Conservation (phyloP, 805 yeast genomes). For the Candida khao-thaluensis region DNA sequence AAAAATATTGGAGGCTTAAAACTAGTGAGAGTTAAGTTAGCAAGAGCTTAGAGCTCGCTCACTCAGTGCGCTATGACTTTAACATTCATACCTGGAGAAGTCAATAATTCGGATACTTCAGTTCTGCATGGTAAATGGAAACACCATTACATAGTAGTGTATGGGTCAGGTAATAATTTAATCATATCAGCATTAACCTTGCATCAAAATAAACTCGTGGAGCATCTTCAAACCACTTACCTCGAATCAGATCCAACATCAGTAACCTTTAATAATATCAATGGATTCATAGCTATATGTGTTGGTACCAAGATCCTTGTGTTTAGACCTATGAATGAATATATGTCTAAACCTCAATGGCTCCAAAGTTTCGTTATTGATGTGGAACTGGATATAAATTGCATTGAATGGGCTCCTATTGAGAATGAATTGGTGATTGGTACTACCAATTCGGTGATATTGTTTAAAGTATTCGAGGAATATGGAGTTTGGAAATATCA, state of each 20-base stretch:
- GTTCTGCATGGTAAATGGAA: conserved; percentile 67
- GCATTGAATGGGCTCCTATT: conserved; percentile 53
- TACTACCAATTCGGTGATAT: conserved; percentile 45
- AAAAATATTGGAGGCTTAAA: too few relatives aligned
- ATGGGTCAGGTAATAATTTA: conserved; percentile 86
- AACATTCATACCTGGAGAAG: conserved; percentile 83
- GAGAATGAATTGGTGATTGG: conserved; percentile 63
- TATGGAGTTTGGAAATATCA: conserved; percentile 40
- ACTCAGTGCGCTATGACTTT: conserved; percentile 46
- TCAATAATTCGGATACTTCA: conserved; percentile 56
- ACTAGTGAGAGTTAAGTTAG: too few relatives aligned
- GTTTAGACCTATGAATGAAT: conserved; percentile 58
- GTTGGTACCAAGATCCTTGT: conserved; percentile 44
- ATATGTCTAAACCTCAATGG: conserved; percentile 48
- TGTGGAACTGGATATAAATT: conserved; percentile 25
- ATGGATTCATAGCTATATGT: conserved; percentile 61
- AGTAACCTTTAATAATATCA: conserved; percentile 58
- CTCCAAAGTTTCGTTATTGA: conserved; percentile 26
- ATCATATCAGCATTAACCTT: conserved; percentile 41
- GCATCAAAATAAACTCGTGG: conserved; percentile 14
- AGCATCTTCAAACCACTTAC: conserved; percentile 72
- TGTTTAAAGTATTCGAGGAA: conserved; percentile 53
- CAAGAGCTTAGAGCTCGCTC: too few relatives aligned
- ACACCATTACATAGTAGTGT: conserved; percentile 59
- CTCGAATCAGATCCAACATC: conserved; percentile 64